A percentile compares a stretch with the other conserved stretches of the same genome.
Evolutionary conservation across 805 yeast species (phyloP).

Genomic region (Naumovozyma dairenensis): DNA sequence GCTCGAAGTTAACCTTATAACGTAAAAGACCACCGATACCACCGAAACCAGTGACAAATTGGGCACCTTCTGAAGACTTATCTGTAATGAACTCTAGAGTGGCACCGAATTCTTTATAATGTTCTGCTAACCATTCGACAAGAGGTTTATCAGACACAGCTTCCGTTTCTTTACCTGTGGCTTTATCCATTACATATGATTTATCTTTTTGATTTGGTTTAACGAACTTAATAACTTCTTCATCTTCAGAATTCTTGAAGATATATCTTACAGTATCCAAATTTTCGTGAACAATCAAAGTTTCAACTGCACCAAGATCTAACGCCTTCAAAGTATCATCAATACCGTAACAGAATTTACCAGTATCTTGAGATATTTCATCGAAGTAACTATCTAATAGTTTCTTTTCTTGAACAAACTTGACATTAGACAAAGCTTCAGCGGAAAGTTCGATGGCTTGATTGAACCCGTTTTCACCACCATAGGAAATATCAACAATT

Average conservation of each 20-base stretch:
- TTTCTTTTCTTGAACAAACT: conserved; percentile 97
- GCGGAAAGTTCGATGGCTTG: conserved; percentile 98
- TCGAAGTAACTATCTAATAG: conserved; percentile 86
- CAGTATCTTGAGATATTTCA: conserved; percentile 95
- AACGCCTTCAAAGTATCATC: conserved; percentile 94
- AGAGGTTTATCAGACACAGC: conserved; percentile 72
- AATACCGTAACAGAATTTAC: conserved; percentile 95
- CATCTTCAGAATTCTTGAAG: conserved; percentile 74
- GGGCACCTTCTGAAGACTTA: conserved; percentile 96
- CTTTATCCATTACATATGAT: conserved; percentile 67
- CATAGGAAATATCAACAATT: conserved; percentile 94
- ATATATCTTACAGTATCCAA: conserved; percentile 77
- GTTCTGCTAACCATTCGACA: conserved; percentile 97
- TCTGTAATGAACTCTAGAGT: conserved; percentile 93
- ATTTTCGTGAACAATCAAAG: conserved; percentile 85
- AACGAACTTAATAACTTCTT: conserved; percentile 62
- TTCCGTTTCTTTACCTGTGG: conserved; percentile 89
- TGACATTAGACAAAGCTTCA: conserved; percentile 92
- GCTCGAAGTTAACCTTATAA: conserved; percentile 95
- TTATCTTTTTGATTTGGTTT: conserved; percentile 67
- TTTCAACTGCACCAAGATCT: conserved; percentile 94
- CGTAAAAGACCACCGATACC: conserved; percentile 96
- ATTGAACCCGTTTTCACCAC: conserved; percentile 99
- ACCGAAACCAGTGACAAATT: conserved; percentile 96
- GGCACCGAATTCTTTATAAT: conserved; percentile 91